A percentile compares a stretch with the other conserved stretches of the same genome.
Evolutionary conservation across 2,329 filamentous ascomycete species (phyloP).

Genomic region (Venturia oleaginea): DNA sequence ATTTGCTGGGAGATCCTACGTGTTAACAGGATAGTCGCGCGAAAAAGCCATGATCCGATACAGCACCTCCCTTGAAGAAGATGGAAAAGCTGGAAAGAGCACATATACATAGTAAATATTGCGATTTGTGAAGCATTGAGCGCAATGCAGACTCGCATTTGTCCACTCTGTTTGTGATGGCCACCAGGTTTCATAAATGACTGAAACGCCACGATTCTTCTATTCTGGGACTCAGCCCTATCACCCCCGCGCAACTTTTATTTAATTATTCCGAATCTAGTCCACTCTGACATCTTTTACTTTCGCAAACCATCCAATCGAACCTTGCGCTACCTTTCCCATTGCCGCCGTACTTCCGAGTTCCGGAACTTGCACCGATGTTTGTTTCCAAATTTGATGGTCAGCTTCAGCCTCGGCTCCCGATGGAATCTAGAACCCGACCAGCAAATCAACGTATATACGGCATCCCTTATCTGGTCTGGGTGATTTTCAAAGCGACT

Average conservation of each 20-base stretch:
- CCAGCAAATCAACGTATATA: not conserved
- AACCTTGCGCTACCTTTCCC: not conserved
- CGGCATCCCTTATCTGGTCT: too few species aligned
- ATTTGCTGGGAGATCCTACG: not conserved
- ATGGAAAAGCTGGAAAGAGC: not conserved
- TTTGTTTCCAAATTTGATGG: not conserved
- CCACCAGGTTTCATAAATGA: not conserved
- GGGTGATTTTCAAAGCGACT: too few species aligned
- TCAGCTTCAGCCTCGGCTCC: not conserved
- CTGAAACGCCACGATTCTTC: conserved; percentile 1
- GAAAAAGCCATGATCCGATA: not conserved
- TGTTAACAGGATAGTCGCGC: not conserved
- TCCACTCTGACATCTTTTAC: not conserved
- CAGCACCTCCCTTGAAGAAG: not conserved
- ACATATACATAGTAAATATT: too few species aligned
- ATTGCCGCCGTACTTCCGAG: not conserved
- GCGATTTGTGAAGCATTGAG: not conserved
- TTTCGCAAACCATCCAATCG: not conserved
- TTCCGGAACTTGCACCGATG: not conserved
- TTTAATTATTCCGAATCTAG: conserved; percentile 1
- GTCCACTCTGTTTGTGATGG: not conserved
- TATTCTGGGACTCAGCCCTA: not conserved
- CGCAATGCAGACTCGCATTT: not conserved
- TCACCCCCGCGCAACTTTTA: too few species aligned
- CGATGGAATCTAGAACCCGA: not conserved